These are phyloP conservation scores for Sporothrix inflata DNA, from an alignment of 2,329 filamentous ascomycete genomes.

Conservation along the genomic window DNA sequence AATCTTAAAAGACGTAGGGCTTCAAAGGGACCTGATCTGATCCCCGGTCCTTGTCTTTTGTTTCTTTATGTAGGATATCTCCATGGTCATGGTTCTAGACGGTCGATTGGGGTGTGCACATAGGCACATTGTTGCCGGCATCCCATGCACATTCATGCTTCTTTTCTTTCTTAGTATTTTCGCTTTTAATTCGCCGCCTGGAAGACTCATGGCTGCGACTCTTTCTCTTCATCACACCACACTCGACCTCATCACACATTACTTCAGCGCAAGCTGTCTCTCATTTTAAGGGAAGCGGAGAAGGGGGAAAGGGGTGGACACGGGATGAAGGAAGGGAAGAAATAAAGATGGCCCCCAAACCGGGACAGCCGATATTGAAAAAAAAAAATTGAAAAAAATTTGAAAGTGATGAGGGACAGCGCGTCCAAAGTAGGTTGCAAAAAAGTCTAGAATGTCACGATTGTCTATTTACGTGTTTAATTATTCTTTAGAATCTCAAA, in stretches of 20 bases:
- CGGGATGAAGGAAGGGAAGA: background rate
- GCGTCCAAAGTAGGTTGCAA: background rate
- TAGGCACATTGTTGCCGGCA: background rate
- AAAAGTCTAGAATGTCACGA: background rate
- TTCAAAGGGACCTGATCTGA: slow-evolving; percentile 8
- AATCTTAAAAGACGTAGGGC: background rate
- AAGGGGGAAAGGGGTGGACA: background rate
- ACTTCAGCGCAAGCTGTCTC: no score
- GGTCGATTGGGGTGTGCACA: background rate
- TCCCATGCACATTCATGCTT: no score
- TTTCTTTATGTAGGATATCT: background rate
- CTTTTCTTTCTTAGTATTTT: background rate
- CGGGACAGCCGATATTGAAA: slow-evolving; percentile 4
- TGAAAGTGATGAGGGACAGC: background rate
- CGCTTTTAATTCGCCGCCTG: background rate
- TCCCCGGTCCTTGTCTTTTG: slow-evolving; percentile 9
- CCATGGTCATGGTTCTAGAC: background rate
- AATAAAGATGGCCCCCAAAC: slow-evolving; percentile 14
- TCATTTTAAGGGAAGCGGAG: background rate
- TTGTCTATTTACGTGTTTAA: background rate
- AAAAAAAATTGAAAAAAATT: no score
- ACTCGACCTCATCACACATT: background rate
- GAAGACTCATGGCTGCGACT: background rate
- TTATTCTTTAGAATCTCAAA: no score
- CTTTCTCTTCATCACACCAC: background rate